Base-by-base conservation (phyloP, 2,329 filamentous ascomycete species). In the Tothia fuscella region DNA sequence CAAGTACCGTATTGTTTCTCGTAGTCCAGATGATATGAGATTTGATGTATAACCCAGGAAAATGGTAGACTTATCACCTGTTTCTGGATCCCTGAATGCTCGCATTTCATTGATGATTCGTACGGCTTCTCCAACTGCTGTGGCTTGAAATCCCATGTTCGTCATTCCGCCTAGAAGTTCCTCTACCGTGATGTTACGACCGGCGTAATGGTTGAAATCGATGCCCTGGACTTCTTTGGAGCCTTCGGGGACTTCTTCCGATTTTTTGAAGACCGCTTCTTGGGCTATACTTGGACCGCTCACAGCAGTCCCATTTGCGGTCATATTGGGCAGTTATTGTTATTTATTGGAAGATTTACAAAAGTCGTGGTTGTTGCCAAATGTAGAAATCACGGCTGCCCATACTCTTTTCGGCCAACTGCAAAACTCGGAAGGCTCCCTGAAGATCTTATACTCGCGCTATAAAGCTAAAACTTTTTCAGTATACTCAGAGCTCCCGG, bases 11-110 rank as follows among this genome's bases (percentile, higher is more conserved):
- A 98, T 69, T 26, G 88, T 88, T 50, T 93, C 88, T 41, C 91
- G 78, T 22, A 98, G 74, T 6, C 91, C 91, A 3, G 89, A 98
- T 0, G 91, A 96, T 55, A 98, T 95, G 52, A 98, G 72, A 59
- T 98, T 98, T 38, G 86, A 94, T 7, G 91, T 98, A 66, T 95
- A 98, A 44, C 91, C 91, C 6, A 98, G 76, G 63, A 98, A 96
- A 52, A 98, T 89, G 46, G 91, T 96, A 14, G 91, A 91, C 53
- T 75, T 75, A 20, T 82, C 77, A 12, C 76, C 76, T 2, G 83
- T 83, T 55, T 88, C 82, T 1, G 84, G 76, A 57, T 94, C 82
- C 47, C 72, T 71, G 80, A 85, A 96, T 44, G 74, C 72, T 56
- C 86, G 75, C 91, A 98, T 98, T 47, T 85, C 79, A 56, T 98